These are phyloP conservation scores for Priceomyces fermenticarens DNA, from an alignment of 805 yeast species.

Conservation along the genomic window DNA sequence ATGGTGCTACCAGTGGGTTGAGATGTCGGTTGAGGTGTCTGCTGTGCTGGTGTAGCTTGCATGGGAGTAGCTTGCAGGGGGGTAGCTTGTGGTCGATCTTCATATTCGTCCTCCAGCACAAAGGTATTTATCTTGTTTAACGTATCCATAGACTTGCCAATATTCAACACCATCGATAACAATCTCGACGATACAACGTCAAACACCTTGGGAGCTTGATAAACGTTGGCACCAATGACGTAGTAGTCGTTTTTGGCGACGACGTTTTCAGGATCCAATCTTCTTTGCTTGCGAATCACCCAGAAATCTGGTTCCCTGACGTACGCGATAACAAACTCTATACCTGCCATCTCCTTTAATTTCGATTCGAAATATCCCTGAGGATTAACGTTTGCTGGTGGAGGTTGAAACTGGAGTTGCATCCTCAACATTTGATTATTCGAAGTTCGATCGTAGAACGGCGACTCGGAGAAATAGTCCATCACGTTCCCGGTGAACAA, in stretches of 20 bases:
- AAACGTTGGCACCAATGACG: conserved; percentile 87
- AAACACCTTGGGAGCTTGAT: conserved; percentile 80
- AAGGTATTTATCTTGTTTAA: conserved; percentile 31
- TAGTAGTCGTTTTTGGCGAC: conserved; percentile 72
- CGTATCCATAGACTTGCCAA: conserved; percentile 31
- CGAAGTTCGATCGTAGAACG: conserved; percentile 91
- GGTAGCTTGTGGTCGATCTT: conserved; percentile 10
- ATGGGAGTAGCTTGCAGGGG: conserved; percentile 16
- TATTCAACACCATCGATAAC: conserved; percentile 31
- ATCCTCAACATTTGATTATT: conserved; percentile 92
- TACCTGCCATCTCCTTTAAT: conserved; percentile 74
- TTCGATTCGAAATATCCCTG: conserved; percentile 49
- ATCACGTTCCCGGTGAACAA: conserved; percentile 85
- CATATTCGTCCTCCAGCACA: conserved; percentile 23
- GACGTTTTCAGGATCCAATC: conserved; percentile 52
- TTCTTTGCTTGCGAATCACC: conserved; percentile 80
- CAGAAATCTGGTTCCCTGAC: conserved; percentile 90
- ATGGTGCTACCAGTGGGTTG: not conserved
- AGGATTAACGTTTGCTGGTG: conserved; percentile 33
- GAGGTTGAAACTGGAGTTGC: conserved; percentile 83
- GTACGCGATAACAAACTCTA: conserved; percentile 74
- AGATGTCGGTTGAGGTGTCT: conserved; percentile 5
- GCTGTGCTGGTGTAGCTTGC: conserved; percentile 5
- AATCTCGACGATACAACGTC: conserved; percentile 72
- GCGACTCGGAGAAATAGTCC: conserved; percentile 90